These are phyloP conservation scores for Elsinoe batatas DNA, from an alignment of 2,329 filamentous ascomycete genomes.

Conservation along the genomic window DNA sequence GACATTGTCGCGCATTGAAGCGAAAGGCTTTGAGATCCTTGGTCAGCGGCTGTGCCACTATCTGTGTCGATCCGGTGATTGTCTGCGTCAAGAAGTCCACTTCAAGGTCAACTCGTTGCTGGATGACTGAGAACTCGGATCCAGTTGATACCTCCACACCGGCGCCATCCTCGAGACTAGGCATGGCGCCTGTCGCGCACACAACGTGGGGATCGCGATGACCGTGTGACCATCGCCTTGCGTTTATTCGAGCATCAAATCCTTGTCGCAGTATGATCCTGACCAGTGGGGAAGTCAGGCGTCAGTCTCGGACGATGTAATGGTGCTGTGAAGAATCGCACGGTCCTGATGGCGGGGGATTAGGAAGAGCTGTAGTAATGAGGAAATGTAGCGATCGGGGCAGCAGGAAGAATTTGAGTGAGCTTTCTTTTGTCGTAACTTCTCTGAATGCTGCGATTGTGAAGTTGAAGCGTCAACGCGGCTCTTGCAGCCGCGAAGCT, in stretches of 20 bases:
- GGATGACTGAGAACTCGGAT: conserved; percentile 52
- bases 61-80: conserved; percentile 68
- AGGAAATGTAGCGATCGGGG: not conserved
- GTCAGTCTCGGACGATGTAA: not conserved
- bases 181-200: conserved; percentile 21
- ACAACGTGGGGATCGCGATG: conserved; percentile 6
- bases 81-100: conserved; percentile 70
- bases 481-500: not conserved
- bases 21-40: conserved; percentile 46
- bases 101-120: conserved; percentile 83
- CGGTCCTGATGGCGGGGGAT: not conserved
- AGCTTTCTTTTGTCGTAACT: not conserved
- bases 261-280: not conserved
- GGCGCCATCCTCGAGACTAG: conserved; percentile 19
- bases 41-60: conserved; percentile 61
- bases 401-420: not conserved
- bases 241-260: not conserved
- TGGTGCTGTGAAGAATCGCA: not conserved
- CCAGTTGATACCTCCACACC: conserved; percentile 20
- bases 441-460: not conserved
- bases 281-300: not conserved
- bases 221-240: conserved; percentile 9
- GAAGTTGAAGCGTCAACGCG: not conserved
- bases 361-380: not conserved
- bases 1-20: conserved; percentile 55